Base-by-base conservation (phyloP, 208 protist genomes). In the Blechomonas ayalai region DNA sequence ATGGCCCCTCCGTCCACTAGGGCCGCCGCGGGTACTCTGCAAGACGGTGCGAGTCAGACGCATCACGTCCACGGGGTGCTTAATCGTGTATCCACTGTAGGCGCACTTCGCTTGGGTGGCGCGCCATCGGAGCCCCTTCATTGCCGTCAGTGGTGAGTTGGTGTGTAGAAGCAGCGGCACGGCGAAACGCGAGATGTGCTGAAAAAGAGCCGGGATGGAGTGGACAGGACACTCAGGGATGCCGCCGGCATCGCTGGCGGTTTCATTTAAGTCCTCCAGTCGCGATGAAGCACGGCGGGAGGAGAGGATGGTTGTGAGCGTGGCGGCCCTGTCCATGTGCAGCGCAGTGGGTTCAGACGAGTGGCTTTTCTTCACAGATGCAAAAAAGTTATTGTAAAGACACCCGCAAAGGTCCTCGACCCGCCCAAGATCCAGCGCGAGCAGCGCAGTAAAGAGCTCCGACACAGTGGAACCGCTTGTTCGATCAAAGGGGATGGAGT, bases 1-100 rank as follows among this genome's bases (percentile, higher is more conserved):
- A 27, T 57, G 48, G 31, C 50, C 47, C 19, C 48, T 52, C 15
- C 13, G 33, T 15, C 54, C 28, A 13, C 10, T 22, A 31, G 46
- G 56, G n/a, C 18, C 0, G 9, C 0, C 39, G 28, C 32, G 20
- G 41, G 60, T 66, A 32, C 20, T 66, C n/a, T 51, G 22, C 2
- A 27, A 23, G 3, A 55, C 44, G 5, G 24, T 39, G n/a, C 33
- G 23, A 34, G 53, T 41, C 18, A 71, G 19, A 15, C 52, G 28
- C 38, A 35, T 29, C 5, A 66, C 16, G 1, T 59, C 47, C 15
- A 29, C 13, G 22, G 27, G 13, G 23, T 18, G 42, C 16, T 29
- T 32, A 15, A 71, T 36, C 26, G 20, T 6, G 35, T 16, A 53
- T 27, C 43, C 49, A 4, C 37, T 44, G 33, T 51, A 61, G 4